Base-by-base conservation (phyloP, 805 yeast genomes). In the Lachancea cidri region DNA sequence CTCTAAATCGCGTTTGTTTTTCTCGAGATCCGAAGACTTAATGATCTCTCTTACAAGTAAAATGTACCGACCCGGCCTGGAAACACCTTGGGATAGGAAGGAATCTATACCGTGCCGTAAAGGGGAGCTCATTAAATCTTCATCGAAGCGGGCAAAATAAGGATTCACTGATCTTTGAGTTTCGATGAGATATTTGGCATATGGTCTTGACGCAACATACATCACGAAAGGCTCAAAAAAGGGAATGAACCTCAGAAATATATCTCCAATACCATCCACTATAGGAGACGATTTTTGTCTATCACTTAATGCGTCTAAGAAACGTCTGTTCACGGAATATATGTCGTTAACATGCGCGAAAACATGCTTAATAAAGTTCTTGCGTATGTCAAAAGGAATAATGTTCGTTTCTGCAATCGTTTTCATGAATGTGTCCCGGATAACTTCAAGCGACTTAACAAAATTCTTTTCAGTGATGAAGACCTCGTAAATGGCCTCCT, bases 41-140 rank as follows among this genome's bases (percentile, higher is more conserved):
- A 86, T 70, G 27, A 93, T 85, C 36, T 91, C 93, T 43, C 77
- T 81, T 17, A 91, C 71, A 43, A 93, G 71, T 37, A 93, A 67
- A 49, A 95, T 96, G 65, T 93, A 93, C 50, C 98, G 73, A 7
- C 97, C 98, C 24, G 96, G 88, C 60, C 98, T 77, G 13, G 96
- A 88, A 2, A 95, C 89, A 38, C 98, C 97, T 57, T 91, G 94
- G 5, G 96, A 86, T 48, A 93, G 72, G 56, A 88, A 93, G 0
- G 98, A 93, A 18, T 91, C 85, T 40, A 93, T 80, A 64, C 94
- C 97, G 43, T 63, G 67, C 42, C 67, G 56, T 35, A 63, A 43
- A 11, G 62, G 50, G 16, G 66, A 91, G 78, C 65, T 88, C 86
- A 55, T 95, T 76, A 29, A 87, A 77, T 67, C 96, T 56, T 86